Percentiles rank a stretch among this genome's conserved stretches.
Conservation (phyloP, 2,329 filamentous ascomycete genomes). For the Coniochaeta prunicola region DNA sequence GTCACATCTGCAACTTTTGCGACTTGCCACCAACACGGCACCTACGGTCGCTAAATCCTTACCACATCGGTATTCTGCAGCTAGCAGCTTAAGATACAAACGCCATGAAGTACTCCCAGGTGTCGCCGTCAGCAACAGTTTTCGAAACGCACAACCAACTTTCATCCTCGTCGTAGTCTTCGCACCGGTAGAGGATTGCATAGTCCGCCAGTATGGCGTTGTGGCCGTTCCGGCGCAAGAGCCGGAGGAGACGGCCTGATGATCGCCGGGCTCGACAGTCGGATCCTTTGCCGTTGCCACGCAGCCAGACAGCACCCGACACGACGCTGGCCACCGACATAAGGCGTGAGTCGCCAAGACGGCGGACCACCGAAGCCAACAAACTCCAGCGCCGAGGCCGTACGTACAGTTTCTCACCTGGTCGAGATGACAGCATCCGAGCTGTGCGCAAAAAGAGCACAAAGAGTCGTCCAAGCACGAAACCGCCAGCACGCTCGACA, state of each 20-base stretch:
- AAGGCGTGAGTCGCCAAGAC: constrained; percentile 24
- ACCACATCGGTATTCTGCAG: neutral
- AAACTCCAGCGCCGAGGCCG: constrained; percentile 42
- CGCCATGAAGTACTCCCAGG: neutral
- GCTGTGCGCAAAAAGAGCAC: constrained; percentile 23
- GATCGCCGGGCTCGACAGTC: constrained; percentile 18
- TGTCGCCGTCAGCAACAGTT: neutral
- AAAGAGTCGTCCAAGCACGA: constrained; percentile 14
- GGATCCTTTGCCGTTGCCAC: constrained; percentile 21
- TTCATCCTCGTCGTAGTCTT: neutral
- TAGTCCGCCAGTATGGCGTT: constrained; percentile 52
- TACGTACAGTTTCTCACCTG: constrained; percentile 56
- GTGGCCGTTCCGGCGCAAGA: constrained; percentile 76
- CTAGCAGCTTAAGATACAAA: neutral
- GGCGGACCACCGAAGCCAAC: constrained; percentile 35
- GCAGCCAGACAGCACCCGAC: constrained; percentile 19
- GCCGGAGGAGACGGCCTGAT: constrained; percentile 56
- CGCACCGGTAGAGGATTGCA: neutral
- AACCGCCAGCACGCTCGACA: constrained; percentile 19
- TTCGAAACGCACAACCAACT: neutral
- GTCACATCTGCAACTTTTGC: neutral
- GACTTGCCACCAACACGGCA: neutral
- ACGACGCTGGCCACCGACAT: neutral
- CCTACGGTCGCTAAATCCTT: neutral
- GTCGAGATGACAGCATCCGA: constrained; percentile 46